phyloP scores from a whole-genome alignment of 441 rosid species.

The California macrophylla region DNA sequence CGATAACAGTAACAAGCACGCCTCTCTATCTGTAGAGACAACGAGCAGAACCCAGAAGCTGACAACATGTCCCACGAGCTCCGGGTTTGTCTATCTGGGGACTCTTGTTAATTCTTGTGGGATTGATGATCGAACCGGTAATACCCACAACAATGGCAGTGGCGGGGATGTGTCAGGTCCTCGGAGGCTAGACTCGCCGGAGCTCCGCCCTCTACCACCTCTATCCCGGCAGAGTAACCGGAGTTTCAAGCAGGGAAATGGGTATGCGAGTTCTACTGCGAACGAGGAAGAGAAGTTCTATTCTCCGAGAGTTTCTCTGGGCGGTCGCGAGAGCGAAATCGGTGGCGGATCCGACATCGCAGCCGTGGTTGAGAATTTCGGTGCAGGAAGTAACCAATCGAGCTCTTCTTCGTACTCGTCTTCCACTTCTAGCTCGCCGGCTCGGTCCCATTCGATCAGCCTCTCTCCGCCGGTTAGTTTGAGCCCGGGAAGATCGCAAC shows the following conservation, averaged over 20 bases:
- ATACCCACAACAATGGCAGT: conserved; percentile 15
- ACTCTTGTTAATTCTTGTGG: conserved; percentile 35
- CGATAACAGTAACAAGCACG: conserved; percentile 30
- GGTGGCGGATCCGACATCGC: conserved; percentile 62
- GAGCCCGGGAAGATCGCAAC: conserved; percentile 45
- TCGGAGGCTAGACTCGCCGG: conserved; percentile 75
- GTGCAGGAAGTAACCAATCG: conserved; percentile 37
- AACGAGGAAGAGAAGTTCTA: conserved; percentile 75
- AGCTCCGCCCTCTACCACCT: conserved; percentile 83
- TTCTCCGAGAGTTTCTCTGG: conserved; percentile 71
- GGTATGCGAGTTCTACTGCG: conserved; percentile 33
- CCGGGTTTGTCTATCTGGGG: conserved; percentile 58
- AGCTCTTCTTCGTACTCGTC: conserved; percentile 53
- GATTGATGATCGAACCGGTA: too few species aligned
- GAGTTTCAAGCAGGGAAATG: conserved; percentile 27
- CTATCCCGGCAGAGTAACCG: conserved; percentile 28
- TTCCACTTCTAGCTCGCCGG: conserved; percentile 67
- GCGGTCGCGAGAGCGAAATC: conserved; percentile 42
- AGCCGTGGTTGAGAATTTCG: conserved; percentile 24
- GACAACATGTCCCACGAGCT: conserved; percentile 35
- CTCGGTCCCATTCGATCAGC: conserved; percentile 60
- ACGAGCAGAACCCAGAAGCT: conserved; percentile 24
- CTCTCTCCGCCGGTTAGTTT: conserved; percentile 70
- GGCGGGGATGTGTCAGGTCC: conserved; percentile 26
- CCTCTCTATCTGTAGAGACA: conserved; percentile 21